phyloP scores from a whole-genome alignment of 2,329 filamentous ascomycete genomes.

The Bipolaris zeicola region DNA sequence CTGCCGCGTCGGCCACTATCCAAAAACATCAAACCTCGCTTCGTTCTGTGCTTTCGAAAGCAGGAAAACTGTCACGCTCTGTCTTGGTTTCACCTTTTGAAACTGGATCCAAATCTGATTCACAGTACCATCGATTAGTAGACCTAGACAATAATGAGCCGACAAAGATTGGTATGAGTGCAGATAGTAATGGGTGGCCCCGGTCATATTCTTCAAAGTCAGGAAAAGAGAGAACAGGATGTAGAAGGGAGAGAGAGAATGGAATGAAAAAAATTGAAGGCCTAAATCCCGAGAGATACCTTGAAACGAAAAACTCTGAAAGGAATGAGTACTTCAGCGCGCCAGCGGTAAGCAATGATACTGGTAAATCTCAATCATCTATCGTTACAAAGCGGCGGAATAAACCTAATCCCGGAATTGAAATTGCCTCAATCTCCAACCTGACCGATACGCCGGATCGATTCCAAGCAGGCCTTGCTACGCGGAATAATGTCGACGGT shows the following conservation, averaged over 20 bases:
- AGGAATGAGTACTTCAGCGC: no score
- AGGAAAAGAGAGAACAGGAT: neutral
- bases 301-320: no score
- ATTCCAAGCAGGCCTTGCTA: no score
- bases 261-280: neutral
- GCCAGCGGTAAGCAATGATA: neutral
- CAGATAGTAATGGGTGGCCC: constrained; percentile 4
- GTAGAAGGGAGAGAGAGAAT: neutral
- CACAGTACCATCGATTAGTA: constrained; percentile 5
- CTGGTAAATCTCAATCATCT: neutral
- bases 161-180: neutral
- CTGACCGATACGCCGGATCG: neutral
- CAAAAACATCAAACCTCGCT: neutral
- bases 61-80: constrained; percentile 17
- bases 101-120: constrained; percentile 15
- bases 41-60: constrained; percentile 2
- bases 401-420: neutral
- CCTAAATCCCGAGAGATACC: neutral
- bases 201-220: neutral
- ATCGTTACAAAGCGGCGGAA: neutral
- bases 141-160: neutral
- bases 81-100: constrained; percentile 21
- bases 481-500: neutral
- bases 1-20: neutral
- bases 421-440: neutral